Percentiles rank a stretch among this genome's conserved stretches.
phyloP scores from a whole-genome alignment of 352 stramenopile genomes.

The Globisporangium irregulare region DNA sequence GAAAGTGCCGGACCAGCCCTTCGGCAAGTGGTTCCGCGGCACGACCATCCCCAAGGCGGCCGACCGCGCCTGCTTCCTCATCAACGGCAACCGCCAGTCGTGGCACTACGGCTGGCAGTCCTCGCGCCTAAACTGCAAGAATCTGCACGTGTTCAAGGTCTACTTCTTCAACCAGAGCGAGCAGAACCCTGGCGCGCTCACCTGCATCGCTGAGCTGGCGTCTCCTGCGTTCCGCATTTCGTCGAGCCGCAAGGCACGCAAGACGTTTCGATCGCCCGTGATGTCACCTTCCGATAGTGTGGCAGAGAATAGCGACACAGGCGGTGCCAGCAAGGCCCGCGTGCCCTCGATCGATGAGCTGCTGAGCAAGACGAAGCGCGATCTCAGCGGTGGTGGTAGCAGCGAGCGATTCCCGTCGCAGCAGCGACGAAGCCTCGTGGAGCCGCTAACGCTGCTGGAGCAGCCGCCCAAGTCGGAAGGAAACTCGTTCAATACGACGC shows the following conservation, averaged over 20 bases:
- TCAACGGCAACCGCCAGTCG: conserved; percentile 84
- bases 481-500: not conserved
- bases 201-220: conserved; percentile 49
- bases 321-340: not conserved
- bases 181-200: conserved; percentile 27
- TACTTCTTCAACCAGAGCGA: conserved; percentile 52
- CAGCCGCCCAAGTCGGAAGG: conserved; percentile 14
- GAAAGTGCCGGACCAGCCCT: conserved; percentile 76
- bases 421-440: conserved; percentile 20
- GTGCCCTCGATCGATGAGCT: conserved; percentile 52
- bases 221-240: conserved; percentile 78
- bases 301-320: conserved; percentile 1
- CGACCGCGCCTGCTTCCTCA: conserved; percentile 48
- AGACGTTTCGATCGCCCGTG: conserved; percentile 65
- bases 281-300: conserved; percentile 18
- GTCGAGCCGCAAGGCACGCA: conserved; percentile 77
- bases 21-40: conserved; percentile 71
- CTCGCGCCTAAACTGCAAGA: conserved; percentile 82
- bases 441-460: conserved; percentile 18
- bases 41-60: conserved; percentile 33
- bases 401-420: conserved; percentile 13
- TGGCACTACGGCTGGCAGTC: conserved; percentile 88
- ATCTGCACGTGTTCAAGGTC: conserved; percentile 78
- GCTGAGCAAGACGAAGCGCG: conserved; percentile 21
- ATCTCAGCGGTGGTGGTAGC: not conserved